Base-by-base conservation (phyloP, 2,329 filamentous ascomycete species). In the Colletotrichum spinosum region DNA sequence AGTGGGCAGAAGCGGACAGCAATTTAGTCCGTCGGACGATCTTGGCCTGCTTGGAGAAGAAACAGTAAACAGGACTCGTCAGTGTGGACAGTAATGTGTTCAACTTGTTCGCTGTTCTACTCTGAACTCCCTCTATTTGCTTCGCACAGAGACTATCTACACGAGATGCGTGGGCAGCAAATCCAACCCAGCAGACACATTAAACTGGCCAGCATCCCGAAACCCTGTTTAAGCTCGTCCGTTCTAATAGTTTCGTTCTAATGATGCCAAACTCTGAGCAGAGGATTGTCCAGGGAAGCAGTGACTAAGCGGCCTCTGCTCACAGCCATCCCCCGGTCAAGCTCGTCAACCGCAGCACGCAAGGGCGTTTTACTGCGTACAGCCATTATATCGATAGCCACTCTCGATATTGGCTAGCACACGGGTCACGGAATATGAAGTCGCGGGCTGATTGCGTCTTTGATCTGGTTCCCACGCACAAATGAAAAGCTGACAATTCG, bases 1-100 rank as follows among this genome's bases (percentile, higher is more conserved):
- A 49, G 55, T 49, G 37, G 55, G 55, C 37, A 37, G 15, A 17
- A 17, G 12, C 55, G 55, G 55, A 57, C 44, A 57, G 41, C 12
- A 44, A n/a, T 10, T 49, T 49, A 38, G 35, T 42, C 55, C 55
- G 55, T 49, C 55, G 17, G 55, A 39, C 13, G 12, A 38, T 8
- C 10, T 56, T 52, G 13, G 44, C 6, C 15, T 25, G 4, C 25
- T 25, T 25, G 25, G 25, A 25, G 25, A 25, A 25, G 25, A 25
- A 25, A 25, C 4, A 25, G 25, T 25, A 37, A 50, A 41, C 12
- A 46, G 44, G 10, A 4, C 0, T 34, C 34, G 33, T 35, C 33
- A 34, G 25, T 33, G 10, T 7, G 11, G 46, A 35, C 2, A 8
- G n/a, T 2, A 10, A 33, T 10, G 6, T 25, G 4, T 11, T 17